A percentile compares a stretch with the other conserved stretches of the same genome.
Evolutionary conservation across 2,329 filamentous ascomycete genomes (phyloP).

Genomic region (Trichoderma cornu-damae): DNA sequence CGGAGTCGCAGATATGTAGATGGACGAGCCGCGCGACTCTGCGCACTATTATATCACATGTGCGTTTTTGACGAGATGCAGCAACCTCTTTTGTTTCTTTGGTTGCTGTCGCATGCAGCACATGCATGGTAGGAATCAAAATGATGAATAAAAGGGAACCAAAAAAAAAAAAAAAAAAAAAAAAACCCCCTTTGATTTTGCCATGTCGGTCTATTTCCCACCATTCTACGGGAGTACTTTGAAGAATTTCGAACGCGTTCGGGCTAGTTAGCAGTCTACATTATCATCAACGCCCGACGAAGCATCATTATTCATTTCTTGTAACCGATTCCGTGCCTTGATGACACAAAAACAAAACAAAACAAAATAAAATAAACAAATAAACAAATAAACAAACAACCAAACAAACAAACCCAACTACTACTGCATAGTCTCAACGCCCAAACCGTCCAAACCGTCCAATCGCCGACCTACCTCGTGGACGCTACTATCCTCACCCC

Average conservation of each 20-base stretch:
- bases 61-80: neutral
- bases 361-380: neutral
- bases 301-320: neutral
- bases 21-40: neutral
- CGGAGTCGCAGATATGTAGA: too few relatives aligned
- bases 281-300: neutral
- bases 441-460: neutral
- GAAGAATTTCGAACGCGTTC: neutral
- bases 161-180: too few relatives aligned
- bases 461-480: neutral
- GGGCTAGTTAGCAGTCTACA: neutral
- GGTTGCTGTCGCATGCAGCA: neutral
- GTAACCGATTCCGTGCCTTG: neutral
- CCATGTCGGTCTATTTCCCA: neutral
- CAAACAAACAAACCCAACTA: neutral
- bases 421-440: neutral
- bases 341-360: neutral
- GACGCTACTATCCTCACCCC: neutral
- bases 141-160: neutral
- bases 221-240: neutral
- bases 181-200: too few relatives aligned
- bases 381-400: neutral
- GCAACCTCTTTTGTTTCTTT: neutral
- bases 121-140: neutral
- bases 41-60: conserved; percentile 7